phyloP scores from a whole-genome alignment of 2,329 filamentous ascomycete species.

The Trichophyton benhamiae region DNA sequence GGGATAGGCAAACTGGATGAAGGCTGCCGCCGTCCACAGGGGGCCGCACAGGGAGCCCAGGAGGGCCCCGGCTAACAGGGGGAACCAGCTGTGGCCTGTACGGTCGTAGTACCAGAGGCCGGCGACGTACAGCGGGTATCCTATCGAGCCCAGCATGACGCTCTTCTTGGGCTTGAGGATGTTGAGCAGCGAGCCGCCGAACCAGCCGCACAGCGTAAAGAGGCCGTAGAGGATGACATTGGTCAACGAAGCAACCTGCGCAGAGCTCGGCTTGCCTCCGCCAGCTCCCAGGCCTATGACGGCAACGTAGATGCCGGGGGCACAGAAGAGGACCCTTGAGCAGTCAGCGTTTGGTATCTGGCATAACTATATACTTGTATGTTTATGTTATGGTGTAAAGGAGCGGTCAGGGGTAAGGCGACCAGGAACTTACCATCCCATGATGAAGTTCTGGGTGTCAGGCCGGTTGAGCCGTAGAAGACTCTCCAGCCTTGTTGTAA shows the following conservation, averaged over 20 bases:
- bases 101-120: conserved; percentile 32
- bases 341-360: background rate
- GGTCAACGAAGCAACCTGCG: conserved; percentile 2
- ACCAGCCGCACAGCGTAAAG: conserved; percentile 48
- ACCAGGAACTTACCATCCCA: background rate
- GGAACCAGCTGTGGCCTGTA: conserved; percentile 27
- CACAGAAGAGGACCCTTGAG: background rate
- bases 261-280: background rate
- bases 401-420: background rate
- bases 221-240: conserved; percentile 53
- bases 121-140: conserved; percentile 26
- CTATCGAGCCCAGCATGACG: conserved; percentile 22
- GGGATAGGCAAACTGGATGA: conserved; percentile 58
- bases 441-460: background rate
- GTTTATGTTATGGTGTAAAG: background rate
- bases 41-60: conserved; percentile 30
- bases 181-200: conserved; percentile 34
- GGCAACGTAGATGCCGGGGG: background rate
- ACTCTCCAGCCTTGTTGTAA: background rate
- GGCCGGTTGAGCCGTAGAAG: background rate
- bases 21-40: conserved; percentile 31
- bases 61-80: conserved; percentile 29
- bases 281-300: background rate
- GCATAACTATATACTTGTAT: background rate
- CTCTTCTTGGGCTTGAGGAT: conserved; percentile 21